Conservation (phyloP, 2,329 filamentous ascomycete genomes). For the Exserohilum turcica region DNA sequence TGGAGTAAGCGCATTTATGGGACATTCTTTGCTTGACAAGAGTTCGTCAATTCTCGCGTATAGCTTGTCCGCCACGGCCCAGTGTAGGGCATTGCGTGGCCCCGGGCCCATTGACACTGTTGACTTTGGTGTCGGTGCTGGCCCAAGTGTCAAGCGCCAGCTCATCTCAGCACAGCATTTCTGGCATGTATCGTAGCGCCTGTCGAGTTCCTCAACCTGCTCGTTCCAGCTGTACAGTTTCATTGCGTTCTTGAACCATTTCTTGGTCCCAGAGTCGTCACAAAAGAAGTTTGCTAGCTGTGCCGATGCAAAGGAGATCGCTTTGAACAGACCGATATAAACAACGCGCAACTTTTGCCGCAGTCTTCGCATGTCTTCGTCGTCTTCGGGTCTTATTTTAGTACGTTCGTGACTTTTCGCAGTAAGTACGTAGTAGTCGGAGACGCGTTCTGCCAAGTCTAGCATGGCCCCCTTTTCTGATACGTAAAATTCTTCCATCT, state of each 20-base stretch:
- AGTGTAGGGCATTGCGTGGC: slow-evolving; percentile 23
- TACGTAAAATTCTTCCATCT: slow-evolving; percentile 22
- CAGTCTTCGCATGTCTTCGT: slow-evolving; percentile 17
- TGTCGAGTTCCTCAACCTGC: slow-evolving; percentile 17
- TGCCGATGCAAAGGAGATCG: slow-evolving; percentile 17
- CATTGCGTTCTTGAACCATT: slow-evolving; percentile 19
- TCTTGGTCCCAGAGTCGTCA: slow-evolving; percentile 8
- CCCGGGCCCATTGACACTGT: slow-evolving; percentile 19
- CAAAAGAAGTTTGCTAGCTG: slow-evolving; percentile 21
- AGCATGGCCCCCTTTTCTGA: slow-evolving; percentile 19
- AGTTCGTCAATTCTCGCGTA: slow-evolving; percentile 3
- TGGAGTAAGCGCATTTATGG: slow-evolving; percentile 25
- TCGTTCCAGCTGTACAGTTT: slow-evolving; percentile 27
- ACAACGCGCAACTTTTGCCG: slow-evolving; percentile 18
- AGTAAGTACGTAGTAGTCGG: slow-evolving; percentile 19
- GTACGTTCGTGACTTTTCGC: slow-evolving; percentile 16
- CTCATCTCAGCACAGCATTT: slow-evolving; percentile 15
- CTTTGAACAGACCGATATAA: slow-evolving; percentile 21
- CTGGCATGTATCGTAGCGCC: slow-evolving; percentile 8
- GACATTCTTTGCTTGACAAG: slow-evolving; percentile 23
- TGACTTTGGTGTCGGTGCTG: background rate
- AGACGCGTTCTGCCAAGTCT: slow-evolving; percentile 18
- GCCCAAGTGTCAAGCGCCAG: slow-evolving; percentile 2
- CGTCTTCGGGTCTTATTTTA: slow-evolving; percentile 10
- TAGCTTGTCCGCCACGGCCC: slow-evolving; percentile 25